Base-by-base conservation (phyloP, 1,139 yeast species). In the Debaryomyces psychrophilus region DNA sequence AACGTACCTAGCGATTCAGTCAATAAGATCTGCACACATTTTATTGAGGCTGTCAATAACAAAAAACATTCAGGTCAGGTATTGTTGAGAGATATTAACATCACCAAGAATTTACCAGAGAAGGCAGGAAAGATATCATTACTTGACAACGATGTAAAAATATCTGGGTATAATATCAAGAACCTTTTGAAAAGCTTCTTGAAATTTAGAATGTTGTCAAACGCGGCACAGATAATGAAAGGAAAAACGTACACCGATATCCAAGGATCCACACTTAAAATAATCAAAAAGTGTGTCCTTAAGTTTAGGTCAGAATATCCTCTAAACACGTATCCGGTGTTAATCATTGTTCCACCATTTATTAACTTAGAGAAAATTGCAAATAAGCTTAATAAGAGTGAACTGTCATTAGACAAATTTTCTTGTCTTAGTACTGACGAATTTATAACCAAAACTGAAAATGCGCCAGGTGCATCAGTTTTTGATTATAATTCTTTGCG, bases 311-410 rank as follows among this genome's bases (percentile, higher is more conserved):
- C 25, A 14, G 45, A 23, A 15, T 45, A 45, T 17, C 50, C 48
- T 7, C 31, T 39, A 2, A 50, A 52, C 29, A 22, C 37, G 2
- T 43, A 44, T 3, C 57, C 59, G 3, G 48, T 56, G 22, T 42
- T 59, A 17, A 39, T 61, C 14, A 51, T 60, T 5, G 49, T 60
- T 3, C 65, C 65, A 3, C 44, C 56, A 4, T 44, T 43, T 37
- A 31, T 50, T 12, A 43, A 48, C 20, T 26, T 45, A 7, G 44
- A 43, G n/a, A 15, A 15, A 15, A 41, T 38, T 28, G 7, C 27
- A 14, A 26, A 34, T 11, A 28, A 20, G 7, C 37, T 45, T 14
- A 42, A 38, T 22, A 40, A 29, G 6, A 22, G 17, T 17, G 28
- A 17, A 11, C 7, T 8, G 12, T 37, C 39, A 6, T 12, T 33